A percentile compares a stretch with the other conserved stretches of the same genome.
These are phyloP conservation scores for Chytriomyces hyalinus DNA, from an alignment of 192 early-diverging fungal species.

Conservation along the genomic window DNA sequence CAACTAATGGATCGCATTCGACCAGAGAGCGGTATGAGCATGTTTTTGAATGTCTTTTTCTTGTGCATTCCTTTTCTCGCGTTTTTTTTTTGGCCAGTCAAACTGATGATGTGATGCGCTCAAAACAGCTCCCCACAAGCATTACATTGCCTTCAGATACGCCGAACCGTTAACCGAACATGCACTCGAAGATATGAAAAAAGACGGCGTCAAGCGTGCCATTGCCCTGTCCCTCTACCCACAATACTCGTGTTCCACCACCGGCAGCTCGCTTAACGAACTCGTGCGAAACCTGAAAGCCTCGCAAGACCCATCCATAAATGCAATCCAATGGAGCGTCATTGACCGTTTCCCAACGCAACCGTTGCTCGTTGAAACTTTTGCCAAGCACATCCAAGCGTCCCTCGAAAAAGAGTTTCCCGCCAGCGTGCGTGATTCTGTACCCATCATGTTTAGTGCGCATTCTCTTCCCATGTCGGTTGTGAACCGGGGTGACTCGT, in stretches of 20 bases:
- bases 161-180: conserved; percentile 76
- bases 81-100: neutral
- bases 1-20: conserved; percentile 72
- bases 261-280: conserved; percentile 91
- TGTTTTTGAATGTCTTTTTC: neutral
- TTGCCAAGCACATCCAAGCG: conserved; percentile 78
- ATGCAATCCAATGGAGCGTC: conserved; percentile 86
- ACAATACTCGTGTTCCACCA: conserved; percentile 96
- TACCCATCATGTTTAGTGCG: conserved; percentile 91
- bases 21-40: conserved; percentile 71
- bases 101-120: neutral
- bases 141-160: conserved; percentile 95
- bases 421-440: conserved; percentile 65
- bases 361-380: conserved; percentile 80
- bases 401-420: conserved; percentile 68
- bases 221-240: conserved; percentile 95
- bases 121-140: conserved; percentile 77
- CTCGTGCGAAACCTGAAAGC: conserved; percentile 69
- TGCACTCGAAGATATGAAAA: conserved; percentile 78
- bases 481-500: conserved; percentile 77
- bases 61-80: conserved; percentile 8
- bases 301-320: conserved; percentile 58
- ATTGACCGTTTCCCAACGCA: conserved; percentile 95
- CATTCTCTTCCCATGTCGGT: conserved; percentile 94
- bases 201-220: conserved; percentile 81